Evolutionary conservation across 768 basidiomycete species (phyloP).

Genomic region (Psilocybe azurescens): DNA sequence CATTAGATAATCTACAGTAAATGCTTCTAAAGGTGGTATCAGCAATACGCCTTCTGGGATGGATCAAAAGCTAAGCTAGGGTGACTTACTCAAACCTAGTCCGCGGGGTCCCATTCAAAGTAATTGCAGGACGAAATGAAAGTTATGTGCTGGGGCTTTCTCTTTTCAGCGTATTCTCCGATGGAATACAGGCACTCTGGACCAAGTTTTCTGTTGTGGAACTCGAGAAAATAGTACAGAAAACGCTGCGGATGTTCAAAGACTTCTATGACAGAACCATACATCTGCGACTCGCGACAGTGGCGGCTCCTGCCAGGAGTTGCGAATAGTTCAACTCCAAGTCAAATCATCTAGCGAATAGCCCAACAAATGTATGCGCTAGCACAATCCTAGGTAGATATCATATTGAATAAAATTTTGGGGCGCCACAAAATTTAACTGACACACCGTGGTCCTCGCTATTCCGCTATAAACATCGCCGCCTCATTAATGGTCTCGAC

Average conservation of each 20-base stretch:
- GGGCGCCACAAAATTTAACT: conserved; percentile 11
- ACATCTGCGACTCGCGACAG: neutral
- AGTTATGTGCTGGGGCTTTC: neutral
- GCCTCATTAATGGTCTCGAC: neutral
- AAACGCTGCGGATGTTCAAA: neutral
- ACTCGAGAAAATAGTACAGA: neutral
- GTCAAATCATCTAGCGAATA: neutral
- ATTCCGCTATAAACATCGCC: neutral
- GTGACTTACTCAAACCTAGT: neutral
- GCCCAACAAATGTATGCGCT: neutral
- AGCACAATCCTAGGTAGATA: neutral
- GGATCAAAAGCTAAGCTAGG: conserved; percentile 3
- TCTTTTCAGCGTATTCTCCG: neutral
- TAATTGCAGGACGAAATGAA: neutral
- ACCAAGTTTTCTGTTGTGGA: neutral
- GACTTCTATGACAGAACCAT: neutral
- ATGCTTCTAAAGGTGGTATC: conserved; percentile 21
- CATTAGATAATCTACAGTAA: conserved; percentile 16
- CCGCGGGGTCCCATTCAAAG: neutral
- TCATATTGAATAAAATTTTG: conserved; percentile 3
- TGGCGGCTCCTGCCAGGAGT: neutral
- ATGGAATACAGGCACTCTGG: neutral
- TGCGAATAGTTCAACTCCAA: neutral
- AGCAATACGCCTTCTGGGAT: conserved; percentile 12
- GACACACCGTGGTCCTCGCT: conserved; percentile 10